phyloP scores from a whole-genome alignment of 257 asterid species.

The Plantago ovata region DNA sequence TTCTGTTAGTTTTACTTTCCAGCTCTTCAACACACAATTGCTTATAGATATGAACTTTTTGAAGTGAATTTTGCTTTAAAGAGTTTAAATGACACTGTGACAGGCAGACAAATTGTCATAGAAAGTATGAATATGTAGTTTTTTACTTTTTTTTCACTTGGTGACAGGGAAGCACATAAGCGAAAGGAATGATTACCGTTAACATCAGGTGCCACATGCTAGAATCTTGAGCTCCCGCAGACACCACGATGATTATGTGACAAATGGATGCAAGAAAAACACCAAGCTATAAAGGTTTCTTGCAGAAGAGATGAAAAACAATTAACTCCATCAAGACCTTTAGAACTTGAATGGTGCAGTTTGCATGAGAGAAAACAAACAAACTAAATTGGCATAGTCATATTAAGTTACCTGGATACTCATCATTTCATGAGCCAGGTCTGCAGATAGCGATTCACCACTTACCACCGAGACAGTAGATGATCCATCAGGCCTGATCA shows the following conservation, averaged over 20 bases:
- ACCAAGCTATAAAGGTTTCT: constrained; percentile 86
- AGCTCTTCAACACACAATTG: constrained; percentile 7
- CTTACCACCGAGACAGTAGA: constrained; percentile 67
- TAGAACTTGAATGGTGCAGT: constrained; percentile 15
- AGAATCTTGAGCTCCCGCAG: constrained; percentile 78
- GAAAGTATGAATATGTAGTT: too few species aligned
- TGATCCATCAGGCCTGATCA: constrained; percentile 90
- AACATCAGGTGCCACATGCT: constrained; percentile 90
- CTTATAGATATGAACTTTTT: background rate
- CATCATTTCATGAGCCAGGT: constrained; percentile 90
- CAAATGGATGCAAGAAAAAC: constrained; percentile 83
- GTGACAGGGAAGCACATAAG: constrained; percentile 4
- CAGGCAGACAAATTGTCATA: too few species aligned
- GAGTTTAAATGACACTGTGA: too few species aligned
- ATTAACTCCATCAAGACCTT: constrained; percentile 25
- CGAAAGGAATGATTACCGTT: constrained; percentile 50
- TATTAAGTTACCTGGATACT: constrained; percentile 74
- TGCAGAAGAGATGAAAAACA: constrained; percentile 42
- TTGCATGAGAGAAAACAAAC: background rate
- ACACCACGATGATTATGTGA: constrained; percentile 74
- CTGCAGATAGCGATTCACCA: constrained; percentile 86
- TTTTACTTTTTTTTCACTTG: too few species aligned
- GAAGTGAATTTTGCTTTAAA: background rate
- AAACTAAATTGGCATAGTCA: background rate
- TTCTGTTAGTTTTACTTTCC: too few species aligned